Evolutionary conservation across 164 flowering plant species (phyloP), one percentile per base, ranked within the genome.

Genomic region (Sextonia rubra): DNA sequence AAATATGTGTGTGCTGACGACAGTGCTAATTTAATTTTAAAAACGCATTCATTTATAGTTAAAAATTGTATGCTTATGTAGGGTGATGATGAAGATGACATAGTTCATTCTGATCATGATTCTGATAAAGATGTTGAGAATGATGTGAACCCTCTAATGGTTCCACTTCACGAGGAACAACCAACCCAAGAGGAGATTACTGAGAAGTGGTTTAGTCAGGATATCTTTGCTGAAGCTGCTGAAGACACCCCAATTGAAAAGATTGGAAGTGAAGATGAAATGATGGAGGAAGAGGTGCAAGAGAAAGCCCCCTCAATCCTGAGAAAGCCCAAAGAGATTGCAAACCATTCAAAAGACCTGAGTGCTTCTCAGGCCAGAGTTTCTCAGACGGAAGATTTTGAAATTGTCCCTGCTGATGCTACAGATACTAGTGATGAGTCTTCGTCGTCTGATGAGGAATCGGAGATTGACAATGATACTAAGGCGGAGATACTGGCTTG

Each of bases 71-170:
- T 37, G 56, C 14, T 1, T 32, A 26, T 81, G 75, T 79, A 90
- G 94, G 90, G 64, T 56, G 83, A 70, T 62, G 90, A 76, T 74
- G 86, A 73, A 32, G 88, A 83, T 61, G 85, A 72, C 17, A 67
- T 49, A 29, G 29, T 79, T 68, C 80, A 77, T 14, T 75, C 85
- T 26, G 92, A 84, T 75, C 74, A 81, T 74, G 98, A 95, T 73
- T 91, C 93, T 12, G 99, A 93, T 72, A 77, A 77, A 69, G 92
- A 87, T 12, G 85, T 18, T 67, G 88, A 80, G 74, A 69, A 70
- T 26, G 97, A 95, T 72, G 84, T 77, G 23, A 95, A 95, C 82
- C 98, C 99, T 69, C 94, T 95, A 1, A 71, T 95, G 89, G 87
- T 90, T 29, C 83, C 91, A 1, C 85, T 93, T 1, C 78, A 78